These are phyloP conservation scores for Sanguinoderma infundibulare DNA, from an alignment of 1,284 basidiomycete species.

Conservation along the genomic window DNA sequence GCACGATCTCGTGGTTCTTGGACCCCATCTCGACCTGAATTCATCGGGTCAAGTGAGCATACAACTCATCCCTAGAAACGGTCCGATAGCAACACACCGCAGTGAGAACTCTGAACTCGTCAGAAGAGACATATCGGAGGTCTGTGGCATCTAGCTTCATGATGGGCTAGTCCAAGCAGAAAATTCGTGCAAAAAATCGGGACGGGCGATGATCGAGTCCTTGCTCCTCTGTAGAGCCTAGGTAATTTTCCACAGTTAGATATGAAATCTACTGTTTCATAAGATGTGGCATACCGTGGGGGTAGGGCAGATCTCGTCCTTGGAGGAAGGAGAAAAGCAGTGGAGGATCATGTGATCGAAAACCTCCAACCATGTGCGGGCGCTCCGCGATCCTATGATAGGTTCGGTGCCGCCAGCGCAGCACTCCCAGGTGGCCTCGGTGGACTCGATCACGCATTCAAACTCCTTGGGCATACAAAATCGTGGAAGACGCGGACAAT, in stretches of 20 bases:
- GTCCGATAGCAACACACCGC: slow-evolving; percentile 61
- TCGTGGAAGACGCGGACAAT: too few species aligned
- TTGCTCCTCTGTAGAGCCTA: not conserved
- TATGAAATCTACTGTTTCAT: too few species aligned
- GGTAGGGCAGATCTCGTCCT: not conserved
- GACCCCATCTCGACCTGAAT: slow-evolving; percentile 94
- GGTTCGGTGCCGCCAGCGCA: too few species aligned
- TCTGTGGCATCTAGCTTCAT: slow-evolving; percentile 98
- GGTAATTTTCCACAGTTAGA: too few species aligned
- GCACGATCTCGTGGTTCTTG: slow-evolving; percentile 97
- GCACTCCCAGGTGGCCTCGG: too few species aligned
- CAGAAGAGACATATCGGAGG: slow-evolving; percentile 89
- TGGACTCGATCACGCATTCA: not conserved
- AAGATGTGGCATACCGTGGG: too few species aligned
- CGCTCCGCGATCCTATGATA: slow-evolving; percentile 2
- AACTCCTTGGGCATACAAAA: too few species aligned
- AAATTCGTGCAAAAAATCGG: not conserved
- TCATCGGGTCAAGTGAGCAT: not conserved
- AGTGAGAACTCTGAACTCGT: slow-evolving; percentile 94
- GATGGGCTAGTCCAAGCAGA: slow-evolving; percentile 8
- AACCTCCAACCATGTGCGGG: slow-evolving; percentile 7
- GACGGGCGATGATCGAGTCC: not conserved
- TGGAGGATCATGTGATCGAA: slow-evolving; percentile 16
- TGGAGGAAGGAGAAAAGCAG: slow-evolving; percentile 10
- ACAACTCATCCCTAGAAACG: not conserved